phyloP scores from a whole-genome alignment of 1,284 basidiomycete genomes.

The Uromyces viciae-fabae region DNA sequence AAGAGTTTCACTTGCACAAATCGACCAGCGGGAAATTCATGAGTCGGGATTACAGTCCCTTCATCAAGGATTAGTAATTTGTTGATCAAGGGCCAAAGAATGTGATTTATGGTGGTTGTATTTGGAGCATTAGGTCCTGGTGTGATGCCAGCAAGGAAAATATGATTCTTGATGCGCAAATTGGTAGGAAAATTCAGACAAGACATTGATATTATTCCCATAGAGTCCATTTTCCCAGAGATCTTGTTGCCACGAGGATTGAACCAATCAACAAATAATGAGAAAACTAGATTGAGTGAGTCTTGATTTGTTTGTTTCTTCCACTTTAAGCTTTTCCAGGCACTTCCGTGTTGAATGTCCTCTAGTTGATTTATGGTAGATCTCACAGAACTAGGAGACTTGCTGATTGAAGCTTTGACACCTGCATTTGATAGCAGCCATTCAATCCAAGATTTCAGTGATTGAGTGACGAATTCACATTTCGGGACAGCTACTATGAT shows the following conservation, averaged over 20 bases:
- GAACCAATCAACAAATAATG: slow-evolving; percentile 11
- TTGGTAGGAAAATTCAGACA: slow-evolving; percentile 6
- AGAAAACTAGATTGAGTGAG: slow-evolving; percentile 1
- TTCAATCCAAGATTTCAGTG: not conserved
- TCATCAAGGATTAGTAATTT: slow-evolving; percentile 1
- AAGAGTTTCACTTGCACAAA: slow-evolving; percentile 4
- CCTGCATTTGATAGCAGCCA: not conserved
- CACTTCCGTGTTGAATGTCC: not conserved
- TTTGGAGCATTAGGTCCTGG: slow-evolving; percentile 10
- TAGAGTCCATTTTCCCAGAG: not conserved
- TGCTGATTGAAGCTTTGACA: not conserved
- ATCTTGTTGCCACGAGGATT: not conserved
- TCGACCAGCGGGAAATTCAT: not conserved
- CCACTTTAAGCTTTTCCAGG: not conserved
- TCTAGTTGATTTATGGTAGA: not conserved
- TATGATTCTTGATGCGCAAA: not conserved
- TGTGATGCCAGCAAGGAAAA: slow-evolving; percentile 15
- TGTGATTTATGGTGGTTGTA: not conserved
- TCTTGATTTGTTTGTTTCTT: not conserved
- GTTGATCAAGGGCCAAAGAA: slow-evolving; percentile 1
- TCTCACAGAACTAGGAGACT: not conserved
- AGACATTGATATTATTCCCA: not conserved
- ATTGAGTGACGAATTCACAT: not conserved
- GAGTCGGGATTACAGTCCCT: not conserved
- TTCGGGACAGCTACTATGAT: not conserved